A percentile compares a stretch with the other conserved stretches of the same genome.
Conservation (phyloP, 108 stramenopile genomes). For the Aurantiochytrium sp. region DNA sequence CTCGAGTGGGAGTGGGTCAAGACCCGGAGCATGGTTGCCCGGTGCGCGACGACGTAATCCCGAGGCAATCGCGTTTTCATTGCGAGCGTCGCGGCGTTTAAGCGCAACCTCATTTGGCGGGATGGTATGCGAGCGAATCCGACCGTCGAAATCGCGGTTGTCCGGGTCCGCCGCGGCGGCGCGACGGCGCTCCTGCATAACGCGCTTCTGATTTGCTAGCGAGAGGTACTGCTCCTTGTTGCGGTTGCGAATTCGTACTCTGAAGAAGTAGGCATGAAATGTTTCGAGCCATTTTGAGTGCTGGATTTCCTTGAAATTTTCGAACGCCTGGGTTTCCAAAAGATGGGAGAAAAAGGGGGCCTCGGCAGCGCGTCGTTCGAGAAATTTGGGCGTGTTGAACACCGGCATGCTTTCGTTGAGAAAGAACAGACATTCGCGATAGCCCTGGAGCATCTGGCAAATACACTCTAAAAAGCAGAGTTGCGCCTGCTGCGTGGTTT, state of each 20-base stretch:
- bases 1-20: neutral
- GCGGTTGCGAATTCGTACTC: neutral
- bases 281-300: neutral
- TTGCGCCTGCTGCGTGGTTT: neutral
- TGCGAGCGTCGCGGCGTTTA: neutral
- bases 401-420: slow-evolving; percentile 14
- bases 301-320: slow-evolving; percentile 14
- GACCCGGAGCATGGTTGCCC: neutral
- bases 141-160: neutral
- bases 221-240: neutral
- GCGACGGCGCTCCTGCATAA: neutral
- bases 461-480: neutral
- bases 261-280: neutral
- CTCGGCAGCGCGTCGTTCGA: neutral
- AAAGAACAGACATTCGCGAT: slow-evolving; percentile 4
- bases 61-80: neutral
- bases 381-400: slow-evolving; percentile 8
- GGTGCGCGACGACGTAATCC: neutral
- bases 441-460: neutral
- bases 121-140: neutral
- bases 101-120: neutral
- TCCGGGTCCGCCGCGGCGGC: neutral
- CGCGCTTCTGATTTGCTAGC: neutral
- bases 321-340: neutral
- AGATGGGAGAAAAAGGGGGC: neutral